These are phyloP conservation scores for Prillingera fragicola DNA, from an alignment of 1,284 basidiomycete species.

Conservation along the genomic window DNA sequence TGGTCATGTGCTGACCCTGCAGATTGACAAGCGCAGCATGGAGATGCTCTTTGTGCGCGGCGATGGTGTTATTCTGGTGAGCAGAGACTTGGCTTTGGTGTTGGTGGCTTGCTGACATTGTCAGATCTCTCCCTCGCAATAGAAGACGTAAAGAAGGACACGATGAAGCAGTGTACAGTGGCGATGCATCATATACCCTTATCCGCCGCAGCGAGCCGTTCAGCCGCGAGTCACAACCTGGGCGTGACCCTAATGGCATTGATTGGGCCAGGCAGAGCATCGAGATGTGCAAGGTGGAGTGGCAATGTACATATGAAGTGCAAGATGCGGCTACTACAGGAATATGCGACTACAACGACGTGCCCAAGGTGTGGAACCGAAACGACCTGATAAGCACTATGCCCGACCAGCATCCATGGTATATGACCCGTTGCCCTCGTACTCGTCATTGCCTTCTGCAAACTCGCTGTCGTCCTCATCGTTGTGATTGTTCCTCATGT, in stretches of 20 bases:
- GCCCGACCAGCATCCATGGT: too few species aligned
- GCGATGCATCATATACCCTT: conserved; percentile 2
- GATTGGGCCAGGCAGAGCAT: too few species aligned
- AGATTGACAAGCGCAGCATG: conserved; percentile 91
- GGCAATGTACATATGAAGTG: conserved; percentile 14
- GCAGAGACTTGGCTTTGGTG: conserved; percentile 37
- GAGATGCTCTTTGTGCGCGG: conserved; percentile 98
- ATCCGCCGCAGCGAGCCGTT: neutral
- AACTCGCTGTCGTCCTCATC: conserved; percentile 23
- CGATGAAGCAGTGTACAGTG: too few species aligned
- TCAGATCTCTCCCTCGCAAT: conserved; percentile 19
- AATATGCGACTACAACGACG: conserved; percentile 3
- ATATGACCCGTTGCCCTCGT: conserved; percentile 14
- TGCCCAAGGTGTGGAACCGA: too few species aligned
- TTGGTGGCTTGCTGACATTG: neutral
- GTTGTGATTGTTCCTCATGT: conserved; percentile 22
- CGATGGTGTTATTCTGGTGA: conserved; percentile 84
- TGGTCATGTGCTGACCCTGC: conserved; percentile 6
- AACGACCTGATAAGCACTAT: too few species aligned
- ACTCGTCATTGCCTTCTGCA: conserved; percentile 36
- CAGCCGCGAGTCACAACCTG: too few species aligned
- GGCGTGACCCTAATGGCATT: too few species aligned
- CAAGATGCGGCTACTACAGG: neutral
- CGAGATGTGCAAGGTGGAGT: too few species aligned
- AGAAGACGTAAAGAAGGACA: conserved; percentile 1